Base-by-base conservation (phyloP, 768 basidiomycete species). In the Agaricus bisporus region DNA sequence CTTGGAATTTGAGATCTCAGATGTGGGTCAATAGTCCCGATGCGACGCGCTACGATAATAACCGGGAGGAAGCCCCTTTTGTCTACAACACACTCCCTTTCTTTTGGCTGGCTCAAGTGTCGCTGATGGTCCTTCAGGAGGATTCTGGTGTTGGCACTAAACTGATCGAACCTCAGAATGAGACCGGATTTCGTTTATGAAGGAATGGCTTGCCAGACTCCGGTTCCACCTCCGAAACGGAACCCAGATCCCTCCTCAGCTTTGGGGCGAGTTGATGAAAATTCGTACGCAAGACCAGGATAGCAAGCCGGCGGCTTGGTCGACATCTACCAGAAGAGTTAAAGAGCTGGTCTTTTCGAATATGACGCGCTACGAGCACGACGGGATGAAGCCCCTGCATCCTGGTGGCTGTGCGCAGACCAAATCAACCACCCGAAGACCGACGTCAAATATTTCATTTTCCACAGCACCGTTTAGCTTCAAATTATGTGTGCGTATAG, bases 81-180 rank as follows among this genome's bases (percentile, higher is more conserved):
- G 61, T 73, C 15, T 69, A 61, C 55, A 68, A 77, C 53, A 76
- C 76, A n/a, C 64, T 82, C 10, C 81, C 81, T 9, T 80, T 80
- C 64, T 84, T 82, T 64, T 84, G 82, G 82, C 73, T 84, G 26
- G 80, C 77, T 12, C 76, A 82, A 62, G 73, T 80, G 36, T 72
- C 77, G 10, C 64, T 82, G 20, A 62, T 79, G 44, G 79, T 78
- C 28, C 71, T 75, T 57, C 78, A 80, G 60, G 78, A 81, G 55
- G 73, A 72, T n/a, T 64, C 45, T 26, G 52, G 26, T 59, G 68
- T 59, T 44, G 60, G 60, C 47, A 42, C 61, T 35, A 56, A 57
- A 17, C 58, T 56, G 49, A 41, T 59, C 36, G 48, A 57, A 44
- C 25, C 54, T 51, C 20, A 47, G 41, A 25, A 57, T 58, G 56